Evolutionary conservation across 2,329 filamentous ascomycete genomes (phyloP).

Genomic region (Canariomyces notabilis): DNA sequence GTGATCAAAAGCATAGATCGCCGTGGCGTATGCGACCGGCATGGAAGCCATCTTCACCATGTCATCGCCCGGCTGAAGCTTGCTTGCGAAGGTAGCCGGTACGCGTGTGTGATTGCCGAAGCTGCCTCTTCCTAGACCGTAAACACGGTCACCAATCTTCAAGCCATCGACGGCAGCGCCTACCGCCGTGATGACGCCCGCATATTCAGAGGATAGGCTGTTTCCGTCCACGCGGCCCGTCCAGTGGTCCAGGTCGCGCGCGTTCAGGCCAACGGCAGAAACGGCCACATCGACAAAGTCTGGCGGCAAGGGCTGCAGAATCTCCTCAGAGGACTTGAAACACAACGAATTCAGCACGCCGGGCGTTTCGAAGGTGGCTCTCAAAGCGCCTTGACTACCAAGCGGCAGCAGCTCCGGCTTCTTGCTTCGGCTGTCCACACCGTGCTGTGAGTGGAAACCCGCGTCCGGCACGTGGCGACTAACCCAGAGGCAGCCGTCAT

Average conservation of each 20-base stretch:
- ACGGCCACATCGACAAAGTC: slow-evolving; percentile 29
- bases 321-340: slow-evolving; percentile 24
- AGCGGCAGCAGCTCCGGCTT: slow-evolving; percentile 9
- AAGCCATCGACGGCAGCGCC: slow-evolving; percentile 18
- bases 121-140: slow-evolving; percentile 22
- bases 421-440: slow-evolving; percentile 3
- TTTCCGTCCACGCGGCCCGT: slow-evolving; percentile 24
- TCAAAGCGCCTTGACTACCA: slow-evolving; percentile 20
- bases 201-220: slow-evolving; percentile 13
- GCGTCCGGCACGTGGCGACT: slow-evolving; percentile 27
- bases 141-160: slow-evolving; percentile 25
- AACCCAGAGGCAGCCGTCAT: slow-evolving; percentile 28
- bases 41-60: slow-evolving; percentile 21
- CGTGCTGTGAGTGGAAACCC: slow-evolving; percentile 17
- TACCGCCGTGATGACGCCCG: slow-evolving; percentile 20
- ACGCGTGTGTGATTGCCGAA: slow-evolving; percentile 26
- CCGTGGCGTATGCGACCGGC: slow-evolving; percentile 26
- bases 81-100: slow-evolving; percentile 21
- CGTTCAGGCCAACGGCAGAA: slow-evolving; percentile 26
- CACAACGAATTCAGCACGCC: slow-evolving; percentile 28
- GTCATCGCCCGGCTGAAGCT: slow-evolving; percentile 19
- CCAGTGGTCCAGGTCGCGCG: slow-evolving; percentile 25
- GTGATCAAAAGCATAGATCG: slow-evolving; percentile 27
- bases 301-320: slow-evolving; percentile 14
- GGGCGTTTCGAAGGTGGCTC: slow-evolving; percentile 26